A percentile compares a stretch with the other conserved stretches of the same genome.
Evolutionary conservation across 148 eudicot genomes (phyloP).

Genomic region (Pharnaceum exiguum): DNA sequence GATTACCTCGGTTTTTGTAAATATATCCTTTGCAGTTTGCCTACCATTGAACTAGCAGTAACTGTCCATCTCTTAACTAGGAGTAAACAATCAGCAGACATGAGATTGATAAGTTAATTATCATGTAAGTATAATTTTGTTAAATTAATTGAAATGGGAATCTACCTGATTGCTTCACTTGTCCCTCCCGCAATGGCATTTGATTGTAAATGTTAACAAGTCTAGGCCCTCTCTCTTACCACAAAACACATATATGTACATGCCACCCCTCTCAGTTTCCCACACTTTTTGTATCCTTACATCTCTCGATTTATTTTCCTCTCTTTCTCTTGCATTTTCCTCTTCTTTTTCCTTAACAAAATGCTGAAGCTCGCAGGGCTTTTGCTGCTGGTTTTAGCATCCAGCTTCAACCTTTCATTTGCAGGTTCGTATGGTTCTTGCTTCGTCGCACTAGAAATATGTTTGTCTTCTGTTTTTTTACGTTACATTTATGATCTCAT

Average conservation of each 20-base stretch:
- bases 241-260: conserved; percentile 18
- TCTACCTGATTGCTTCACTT: conserved; percentile 4
- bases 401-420: conserved; percentile 20
- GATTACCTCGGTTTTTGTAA: conserved; percentile 10
- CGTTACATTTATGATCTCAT: neutral
- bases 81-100: neutral
- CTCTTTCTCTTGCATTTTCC: neutral
- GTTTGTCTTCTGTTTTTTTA: neutral
- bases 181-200: conserved; percentile 22
- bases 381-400: conserved; percentile 19
- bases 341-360: neutral
- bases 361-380: conserved; percentile 18
- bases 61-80: neutral
- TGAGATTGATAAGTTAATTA: neutral
- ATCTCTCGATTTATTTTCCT: neutral
- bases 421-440: conserved; percentile 27
- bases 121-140: neutral
- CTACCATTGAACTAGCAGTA: conserved; percentile 15
- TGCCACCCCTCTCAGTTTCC: conserved; percentile 7
- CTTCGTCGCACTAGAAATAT: no score
- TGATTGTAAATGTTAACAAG: conserved; percentile 5
- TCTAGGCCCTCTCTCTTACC: conserved; percentile 2
- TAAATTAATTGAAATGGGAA: neutral
- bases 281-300: neutral
- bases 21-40: conserved; percentile 8